These are phyloP conservation scores for Cladobotryum mycophilum DNA, from an alignment of 2,329 filamentous ascomycete species.

Conservation along the genomic window DNA sequence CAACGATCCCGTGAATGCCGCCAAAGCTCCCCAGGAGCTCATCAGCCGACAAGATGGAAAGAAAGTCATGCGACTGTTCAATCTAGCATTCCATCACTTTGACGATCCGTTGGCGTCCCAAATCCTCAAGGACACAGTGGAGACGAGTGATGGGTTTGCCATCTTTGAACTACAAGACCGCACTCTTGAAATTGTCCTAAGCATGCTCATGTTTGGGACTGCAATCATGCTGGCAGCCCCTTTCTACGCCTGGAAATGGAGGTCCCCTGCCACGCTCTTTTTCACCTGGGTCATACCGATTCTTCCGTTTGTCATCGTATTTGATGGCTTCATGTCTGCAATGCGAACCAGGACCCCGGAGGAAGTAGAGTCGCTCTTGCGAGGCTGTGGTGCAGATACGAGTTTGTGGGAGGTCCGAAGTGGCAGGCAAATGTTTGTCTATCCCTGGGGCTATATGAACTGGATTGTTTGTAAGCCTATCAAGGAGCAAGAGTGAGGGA, in stretches of 20 bases:
- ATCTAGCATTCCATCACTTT: constrained; percentile 69
- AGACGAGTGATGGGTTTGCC: constrained; percentile 60
- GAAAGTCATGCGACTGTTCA: constrained; percentile 63
- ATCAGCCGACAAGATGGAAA: constrained; percentile 32
- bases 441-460: constrained; percentile 44
- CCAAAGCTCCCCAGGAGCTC: constrained; percentile 48
- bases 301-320: constrained; percentile 59
- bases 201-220: constrained; percentile 44
- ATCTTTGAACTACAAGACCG: constrained; percentile 73
- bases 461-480: constrained; percentile 24
- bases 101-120: constrained; percentile 40
- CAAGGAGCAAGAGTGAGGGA: neutral
- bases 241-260: constrained; percentile 46
- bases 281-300: constrained; percentile 43
- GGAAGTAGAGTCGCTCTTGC: constrained; percentile 57
- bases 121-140: constrained; percentile 58
- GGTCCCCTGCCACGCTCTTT: constrained; percentile 44
- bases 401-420: constrained; percentile 44
- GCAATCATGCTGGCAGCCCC: constrained; percentile 47
- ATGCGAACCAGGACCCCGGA: constrained; percentile 60
- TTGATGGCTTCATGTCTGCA: constrained; percentile 63
- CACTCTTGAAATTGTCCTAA: constrained; percentile 46
- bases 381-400: constrained; percentile 40
- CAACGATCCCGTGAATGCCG: constrained; percentile 57
- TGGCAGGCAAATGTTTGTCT: constrained; percentile 42